These are phyloP conservation scores for Colletotrichum simmondsii DNA, from an alignment of 2,329 filamentous ascomycete genomes.

Conservation along the genomic window DNA sequence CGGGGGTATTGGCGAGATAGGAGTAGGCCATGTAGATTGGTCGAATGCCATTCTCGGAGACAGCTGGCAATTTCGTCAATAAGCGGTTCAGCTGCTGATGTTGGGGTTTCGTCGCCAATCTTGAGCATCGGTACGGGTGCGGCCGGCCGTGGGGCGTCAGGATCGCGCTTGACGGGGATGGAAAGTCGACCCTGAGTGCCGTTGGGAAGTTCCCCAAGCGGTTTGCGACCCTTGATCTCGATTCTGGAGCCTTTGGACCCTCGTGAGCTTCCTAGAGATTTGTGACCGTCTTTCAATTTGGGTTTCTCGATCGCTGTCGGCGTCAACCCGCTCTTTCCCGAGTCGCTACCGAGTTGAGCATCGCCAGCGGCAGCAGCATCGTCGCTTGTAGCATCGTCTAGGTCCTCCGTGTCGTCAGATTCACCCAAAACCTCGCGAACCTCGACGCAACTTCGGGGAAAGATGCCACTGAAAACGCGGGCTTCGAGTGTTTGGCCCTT, in stretches of 20 bases:
- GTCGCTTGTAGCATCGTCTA: conserved; percentile 46
- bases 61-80: conserved; percentile 99
- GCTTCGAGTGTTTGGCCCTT: conserved; percentile 95
- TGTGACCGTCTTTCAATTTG: conserved; percentile 44
- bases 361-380: conserved; percentile 20
- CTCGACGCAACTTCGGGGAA: conserved; percentile 93
- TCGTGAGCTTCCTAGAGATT: conserved; percentile 37
- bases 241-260: conserved; percentile 33
- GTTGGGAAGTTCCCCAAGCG: conserved; percentile 48
- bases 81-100: conserved; percentile 86
- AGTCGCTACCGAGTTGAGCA: conserved; percentile 53
- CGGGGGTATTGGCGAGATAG: conserved; percentile 83
- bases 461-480: conserved; percentile 98
- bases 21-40: conserved; percentile 91
- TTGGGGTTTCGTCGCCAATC: conserved; percentile 96
- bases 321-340: conserved; percentile 65
- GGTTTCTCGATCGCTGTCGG: conserved; percentile 49
- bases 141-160: conserved; percentile 78
- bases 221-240: conserved; percentile 34
- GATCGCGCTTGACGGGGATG: conserved; percentile 67
- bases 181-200: conserved; percentile 56
- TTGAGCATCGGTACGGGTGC: conserved; percentile 98
- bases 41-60: conserved; percentile 97
- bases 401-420: conserved; percentile 63
- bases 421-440: conserved; percentile 92